These are phyloP conservation scores for Pterocarpus macrocarpus DNA, from an alignment of 306 rosid species.

Conservation along the genomic window DNA sequence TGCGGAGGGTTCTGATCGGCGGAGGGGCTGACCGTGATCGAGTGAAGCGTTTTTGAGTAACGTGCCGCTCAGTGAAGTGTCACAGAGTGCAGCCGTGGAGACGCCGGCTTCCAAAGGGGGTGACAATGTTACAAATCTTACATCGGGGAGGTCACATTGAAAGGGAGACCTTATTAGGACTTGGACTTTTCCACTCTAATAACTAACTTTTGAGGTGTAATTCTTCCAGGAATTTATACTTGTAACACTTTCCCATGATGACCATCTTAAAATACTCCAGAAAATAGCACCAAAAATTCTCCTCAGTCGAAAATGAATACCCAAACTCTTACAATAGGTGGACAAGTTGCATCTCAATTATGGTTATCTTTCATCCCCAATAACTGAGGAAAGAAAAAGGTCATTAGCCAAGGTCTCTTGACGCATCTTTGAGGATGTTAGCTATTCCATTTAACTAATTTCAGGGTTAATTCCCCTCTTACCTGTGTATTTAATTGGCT, in stretches of 20 bases:
- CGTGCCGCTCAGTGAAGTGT: too few species aligned
- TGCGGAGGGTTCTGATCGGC: too few species aligned
- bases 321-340: neutral
- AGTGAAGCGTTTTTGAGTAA: too few species aligned
- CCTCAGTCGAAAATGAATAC: neutral
- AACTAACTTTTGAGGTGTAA: too few species aligned
- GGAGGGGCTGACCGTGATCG: too few species aligned
- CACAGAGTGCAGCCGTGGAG: too few species aligned
- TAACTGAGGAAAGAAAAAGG: constrained; percentile 2
- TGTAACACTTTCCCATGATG: neutral
- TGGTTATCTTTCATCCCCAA: constrained; percentile 20
- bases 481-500: neutral
- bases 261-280: neutral
- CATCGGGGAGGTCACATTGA: too few species aligned
- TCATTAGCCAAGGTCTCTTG: neutral
- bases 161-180: too few species aligned
- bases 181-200: too few species aligned
- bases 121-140: too few species aligned
- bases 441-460: neutral
- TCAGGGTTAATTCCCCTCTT: neutral
- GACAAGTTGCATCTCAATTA: constrained; percentile 30
- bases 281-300: neutral
- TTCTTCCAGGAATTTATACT: too few species aligned
- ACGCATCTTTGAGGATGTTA: constrained; percentile 3
- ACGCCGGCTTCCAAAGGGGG: too few species aligned